Evolutionary conservation across 352 stramenopile species (phyloP).

Genomic region (Globisporangium middletonii): DNA sequence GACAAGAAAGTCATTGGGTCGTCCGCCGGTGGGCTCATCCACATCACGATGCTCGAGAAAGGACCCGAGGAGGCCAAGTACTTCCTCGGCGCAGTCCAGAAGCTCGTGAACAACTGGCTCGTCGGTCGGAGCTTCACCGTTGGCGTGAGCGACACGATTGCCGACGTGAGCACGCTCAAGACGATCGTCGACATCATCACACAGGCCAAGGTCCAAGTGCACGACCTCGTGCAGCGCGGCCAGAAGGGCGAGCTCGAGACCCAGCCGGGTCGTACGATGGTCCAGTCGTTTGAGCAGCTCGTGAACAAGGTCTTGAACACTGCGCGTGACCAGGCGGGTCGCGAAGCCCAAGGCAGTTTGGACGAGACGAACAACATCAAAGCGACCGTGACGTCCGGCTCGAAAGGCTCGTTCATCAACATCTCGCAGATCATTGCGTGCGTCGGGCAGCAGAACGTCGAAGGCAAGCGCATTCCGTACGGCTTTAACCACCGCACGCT

Average conservation of each 20-base stretch:
- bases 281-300: slow-evolving; percentile 98
- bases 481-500: slow-evolving; percentile 95
- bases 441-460: slow-evolving; percentile 98
- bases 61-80: slow-evolving; percentile 86
- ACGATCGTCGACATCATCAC: slow-evolving; percentile 99
- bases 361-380: slow-evolving; percentile 99
- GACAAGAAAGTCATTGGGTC: slow-evolving; percentile 99
- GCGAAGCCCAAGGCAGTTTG: slow-evolving; percentile 77
- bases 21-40: slow-evolving; percentile 95
- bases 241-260: slow-evolving; percentile 97
- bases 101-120: slow-evolving; percentile 98
- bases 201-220: slow-evolving; percentile 94
- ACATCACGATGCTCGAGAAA: slow-evolving; percentile 95
- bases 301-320: slow-evolving; percentile 96
- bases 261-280: slow-evolving; percentile 98
- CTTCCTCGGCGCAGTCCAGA: slow-evolving; percentile 93
- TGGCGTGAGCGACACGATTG: slow-evolving; percentile 97
- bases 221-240: slow-evolving; percentile 94
- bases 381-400: slow-evolving; percentile 98
- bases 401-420: slow-evolving; percentile 99
- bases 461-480: slow-evolving; percentile 97
- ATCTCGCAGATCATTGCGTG: slow-evolving; percentile 99
- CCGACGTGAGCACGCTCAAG: slow-evolving; percentile 96
- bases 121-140: slow-evolving; percentile 98
- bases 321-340: slow-evolving; percentile 78